Evolutionary conservation across 2,329 filamentous ascomycete genomes (phyloP).

Genomic region (Cladosporium sp.): DNA sequence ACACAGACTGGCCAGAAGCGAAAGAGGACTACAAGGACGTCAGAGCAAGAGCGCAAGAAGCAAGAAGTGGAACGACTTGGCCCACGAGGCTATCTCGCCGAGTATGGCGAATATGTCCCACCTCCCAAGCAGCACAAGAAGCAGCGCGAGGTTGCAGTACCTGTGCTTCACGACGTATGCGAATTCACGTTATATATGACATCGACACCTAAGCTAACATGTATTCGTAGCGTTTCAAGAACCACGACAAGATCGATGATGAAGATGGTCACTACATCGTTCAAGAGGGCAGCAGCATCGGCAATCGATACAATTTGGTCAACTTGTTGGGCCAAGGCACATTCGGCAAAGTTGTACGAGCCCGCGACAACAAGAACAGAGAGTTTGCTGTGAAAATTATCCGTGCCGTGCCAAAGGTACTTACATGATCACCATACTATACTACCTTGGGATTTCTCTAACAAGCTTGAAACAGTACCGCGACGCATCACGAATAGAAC

Average conservation of each 20-base stretch:
- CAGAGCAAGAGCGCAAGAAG: slow-evolving; percentile 28
- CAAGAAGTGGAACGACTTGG: slow-evolving; percentile 26
- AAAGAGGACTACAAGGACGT: slow-evolving; percentile 63
- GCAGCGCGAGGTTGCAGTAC: slow-evolving; percentile 60
- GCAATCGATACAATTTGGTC: slow-evolving; percentile 83
- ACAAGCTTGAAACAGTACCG: slow-evolving; percentile 54
- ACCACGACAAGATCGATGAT: slow-evolving; percentile 73
- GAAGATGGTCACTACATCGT: slow-evolving; percentile 98
- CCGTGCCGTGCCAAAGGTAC: slow-evolving; percentile 81
- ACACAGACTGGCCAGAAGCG: slow-evolving; percentile 75
- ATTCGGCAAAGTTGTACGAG: slow-evolving; percentile 96
- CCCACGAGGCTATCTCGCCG: slow-evolving; percentile 27
- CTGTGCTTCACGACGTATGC: slow-evolving; percentile 56
- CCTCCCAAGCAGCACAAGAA: slow-evolving; percentile 87
- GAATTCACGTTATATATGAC: neutral
- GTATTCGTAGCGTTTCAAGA: slow-evolving; percentile 25
- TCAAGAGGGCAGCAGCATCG: slow-evolving; percentile 76
- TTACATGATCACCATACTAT: neutral
- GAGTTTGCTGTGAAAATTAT: slow-evolving; percentile 98
- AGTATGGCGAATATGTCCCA: slow-evolving; percentile 67
- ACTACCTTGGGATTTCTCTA: neutral
- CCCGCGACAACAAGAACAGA: slow-evolving; percentile 70
- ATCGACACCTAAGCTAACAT: slow-evolving; percentile 16
- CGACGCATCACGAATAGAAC: slow-evolving; percentile 89
- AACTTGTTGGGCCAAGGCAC: slow-evolving; percentile 93